These are phyloP conservation scores for Mycosphaerella arachidis DNA, from an alignment of 2,329 filamentous ascomycete species.

Conservation along the genomic window DNA sequence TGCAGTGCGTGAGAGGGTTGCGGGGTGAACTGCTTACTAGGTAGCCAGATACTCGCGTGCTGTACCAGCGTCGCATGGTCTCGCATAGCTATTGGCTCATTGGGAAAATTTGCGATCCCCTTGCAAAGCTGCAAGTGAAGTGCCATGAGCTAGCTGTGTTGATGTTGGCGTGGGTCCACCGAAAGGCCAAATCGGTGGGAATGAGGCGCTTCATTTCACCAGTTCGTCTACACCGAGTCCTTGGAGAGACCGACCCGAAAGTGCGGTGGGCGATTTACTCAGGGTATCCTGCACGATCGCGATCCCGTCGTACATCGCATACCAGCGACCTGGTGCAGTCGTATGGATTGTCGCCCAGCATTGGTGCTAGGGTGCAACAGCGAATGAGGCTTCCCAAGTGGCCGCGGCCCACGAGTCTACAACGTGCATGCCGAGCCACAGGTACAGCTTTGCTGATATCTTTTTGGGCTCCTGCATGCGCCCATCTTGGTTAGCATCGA, in stretches of 20 bases:
- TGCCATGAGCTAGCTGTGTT: neutral
- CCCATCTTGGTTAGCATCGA: neutral
- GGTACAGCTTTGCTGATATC: neutral
- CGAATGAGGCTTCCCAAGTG: neutral
- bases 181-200: neutral
- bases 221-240: neutral
- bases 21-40: neutral
- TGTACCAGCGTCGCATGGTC: slow-evolving; percentile 3
- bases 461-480: neutral
- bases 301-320: slow-evolving; percentile 5
- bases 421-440: slow-evolving; percentile 7
- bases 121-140: slow-evolving; percentile 11
- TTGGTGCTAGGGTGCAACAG: neutral
- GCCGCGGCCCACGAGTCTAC: slow-evolving; percentile 1
- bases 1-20: slow-evolving; percentile 1
- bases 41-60: slow-evolving; percentile 3
- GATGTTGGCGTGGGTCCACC: slow-evolving; percentile 4
- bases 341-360: slow-evolving; percentile 5
- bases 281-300: slow-evolving; percentile 5
- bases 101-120: slow-evolving; percentile 5
- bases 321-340: slow-evolving; percentile 6
- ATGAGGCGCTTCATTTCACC: slow-evolving; percentile 1
- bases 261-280: slow-evolving; percentile 1
- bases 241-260: neutral
- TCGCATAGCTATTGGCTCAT: slow-evolving; percentile 7